Percentiles rank a stretch among this genome's conserved stretches.
These are phyloP conservation scores for Phytophthora pseudosyringae DNA, from an alignment of 352 stramenopile genomes.

Conservation along the genomic window DNA sequence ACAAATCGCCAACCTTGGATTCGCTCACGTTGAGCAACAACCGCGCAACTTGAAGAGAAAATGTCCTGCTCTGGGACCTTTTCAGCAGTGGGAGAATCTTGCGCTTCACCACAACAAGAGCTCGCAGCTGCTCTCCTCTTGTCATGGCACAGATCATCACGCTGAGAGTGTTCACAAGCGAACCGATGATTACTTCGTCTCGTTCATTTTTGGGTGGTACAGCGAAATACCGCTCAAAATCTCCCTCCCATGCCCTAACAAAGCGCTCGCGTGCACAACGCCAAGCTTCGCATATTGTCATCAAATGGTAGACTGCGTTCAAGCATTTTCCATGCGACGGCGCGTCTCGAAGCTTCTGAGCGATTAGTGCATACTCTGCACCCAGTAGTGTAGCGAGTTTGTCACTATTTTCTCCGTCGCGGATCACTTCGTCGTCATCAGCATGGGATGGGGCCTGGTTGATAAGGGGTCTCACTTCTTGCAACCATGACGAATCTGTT, in stretches of 20 bases:
- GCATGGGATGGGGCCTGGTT: slow-evolving; percentile 5
- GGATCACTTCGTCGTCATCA: slow-evolving; percentile 3
- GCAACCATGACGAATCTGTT: slow-evolving; percentile 26
- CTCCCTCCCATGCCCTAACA: slow-evolving; percentile 43
- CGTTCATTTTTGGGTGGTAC: slow-evolving; percentile 50
- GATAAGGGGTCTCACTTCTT: slow-evolving; percentile 27
- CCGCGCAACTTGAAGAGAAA: slow-evolving; percentile 49
- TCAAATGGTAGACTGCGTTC: slow-evolving; percentile 67
- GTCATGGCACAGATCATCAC: slow-evolving; percentile 45
- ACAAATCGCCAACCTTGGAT: slow-evolving; percentile 54
- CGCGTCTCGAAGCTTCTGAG: slow-evolving; percentile 42
- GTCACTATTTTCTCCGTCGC: background rate
- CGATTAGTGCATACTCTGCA: slow-evolving; percentile 37
- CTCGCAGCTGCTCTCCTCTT: slow-evolving; percentile 44
- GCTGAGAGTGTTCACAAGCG: slow-evolving; percentile 47
- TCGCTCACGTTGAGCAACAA: slow-evolving; percentile 57
- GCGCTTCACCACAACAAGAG: slow-evolving; percentile 60
- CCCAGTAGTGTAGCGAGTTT: background rate
- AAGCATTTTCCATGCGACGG: slow-evolving; percentile 68
- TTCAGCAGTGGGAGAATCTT: slow-evolving; percentile 57
- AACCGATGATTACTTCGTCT: slow-evolving; percentile 63
- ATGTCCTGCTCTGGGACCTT: slow-evolving; percentile 32
- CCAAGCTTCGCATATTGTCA: slow-evolving; percentile 43
- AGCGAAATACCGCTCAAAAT: slow-evolving; percentile 54
- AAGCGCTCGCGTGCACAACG: slow-evolving; percentile 33